Evolutionary conservation across 139 green algal genomes (phyloP).

Genomic region (Chlorokybus atmophyticus): DNA sequence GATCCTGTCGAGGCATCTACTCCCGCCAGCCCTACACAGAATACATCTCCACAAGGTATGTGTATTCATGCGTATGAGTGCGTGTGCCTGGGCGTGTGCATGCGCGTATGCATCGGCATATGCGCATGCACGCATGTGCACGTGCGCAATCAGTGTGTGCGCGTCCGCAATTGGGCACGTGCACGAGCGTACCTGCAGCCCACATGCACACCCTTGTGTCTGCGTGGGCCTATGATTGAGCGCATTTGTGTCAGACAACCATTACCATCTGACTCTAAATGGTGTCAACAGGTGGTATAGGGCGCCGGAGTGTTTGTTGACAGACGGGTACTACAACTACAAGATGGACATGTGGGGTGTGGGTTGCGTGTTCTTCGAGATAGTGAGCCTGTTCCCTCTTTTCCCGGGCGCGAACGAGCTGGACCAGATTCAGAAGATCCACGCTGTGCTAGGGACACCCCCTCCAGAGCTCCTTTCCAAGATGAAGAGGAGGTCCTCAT

Average conservation of each 20-base stretch:
- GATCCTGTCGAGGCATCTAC: conserved; percentile 68
- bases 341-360: conserved; percentile 86
- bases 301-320: conserved; percentile 70
- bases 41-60: conserved; percentile 75
- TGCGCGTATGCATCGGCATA: too few species aligned
- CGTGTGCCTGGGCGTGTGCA: too few species aligned
- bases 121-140: too few species aligned
- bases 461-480: conserved; percentile 53
- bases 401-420: conserved; percentile 60
- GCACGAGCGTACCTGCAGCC: too few species aligned
- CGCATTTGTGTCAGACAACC: too few species aligned
- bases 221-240: too few species aligned
- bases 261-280: too few species aligned
- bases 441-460: conserved; percentile 63
- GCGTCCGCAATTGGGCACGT: too few species aligned
- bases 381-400: conserved; percentile 28
- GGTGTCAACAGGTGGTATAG: too few species aligned
- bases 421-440: conserved; percentile 75
- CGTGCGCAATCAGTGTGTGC: too few species aligned
- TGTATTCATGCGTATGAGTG: too few species aligned
- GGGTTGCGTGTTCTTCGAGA: conserved; percentile 75
- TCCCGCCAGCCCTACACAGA: conserved; percentile 70
- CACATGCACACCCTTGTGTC: too few species aligned
- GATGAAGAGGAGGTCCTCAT: conserved; percentile 54
- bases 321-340: conserved; percentile 78